These are phyloP conservation scores for Xanthoconium separans DNA, from an alignment of 1,284 basidiomycete species.

Conservation along the genomic window DNA sequence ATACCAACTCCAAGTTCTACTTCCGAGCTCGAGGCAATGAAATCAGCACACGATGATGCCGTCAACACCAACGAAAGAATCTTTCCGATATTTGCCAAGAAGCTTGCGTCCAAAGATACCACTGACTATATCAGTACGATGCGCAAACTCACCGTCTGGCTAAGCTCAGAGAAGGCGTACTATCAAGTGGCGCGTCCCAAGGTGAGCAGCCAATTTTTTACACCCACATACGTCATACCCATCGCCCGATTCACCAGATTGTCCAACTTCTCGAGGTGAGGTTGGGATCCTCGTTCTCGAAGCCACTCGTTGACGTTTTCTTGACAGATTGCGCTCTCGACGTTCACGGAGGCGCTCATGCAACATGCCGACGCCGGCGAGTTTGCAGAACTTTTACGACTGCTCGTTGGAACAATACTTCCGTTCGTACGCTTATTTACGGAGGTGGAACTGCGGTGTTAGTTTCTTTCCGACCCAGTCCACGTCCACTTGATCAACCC, in stretches of 20 bases:
- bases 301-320: neutral
- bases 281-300: neutral
- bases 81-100: constrained; percentile 30
- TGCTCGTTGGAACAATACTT: constrained; percentile 18
- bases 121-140: constrained; percentile 19
- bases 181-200: constrained; percentile 30
- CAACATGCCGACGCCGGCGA: constrained; percentile 3
- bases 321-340: constrained; percentile 23
- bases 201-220: constrained; percentile 11
- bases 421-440: constrained; percentile 23
- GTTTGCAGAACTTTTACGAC: constrained; percentile 11
- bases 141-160: constrained; percentile 23
- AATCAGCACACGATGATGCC: constrained; percentile 16
- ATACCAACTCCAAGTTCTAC: neutral
- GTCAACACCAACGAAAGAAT: constrained; percentile 29
- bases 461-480: neutral
- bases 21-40: constrained; percentile 15
- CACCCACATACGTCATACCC: neutral
- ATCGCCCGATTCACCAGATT: constrained; percentile 19
- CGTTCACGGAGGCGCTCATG: constrained; percentile 16
- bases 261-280: constrained; percentile 31
- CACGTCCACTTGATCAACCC: neutral
- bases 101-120: constrained; percentile 25
- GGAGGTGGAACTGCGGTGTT: constrained; percentile 27
- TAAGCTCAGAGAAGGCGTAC: constrained; percentile 33